phyloP scores from a whole-genome alignment of 2,329 filamentous ascomycete species.

The Fonsecaea nubica region DNA sequence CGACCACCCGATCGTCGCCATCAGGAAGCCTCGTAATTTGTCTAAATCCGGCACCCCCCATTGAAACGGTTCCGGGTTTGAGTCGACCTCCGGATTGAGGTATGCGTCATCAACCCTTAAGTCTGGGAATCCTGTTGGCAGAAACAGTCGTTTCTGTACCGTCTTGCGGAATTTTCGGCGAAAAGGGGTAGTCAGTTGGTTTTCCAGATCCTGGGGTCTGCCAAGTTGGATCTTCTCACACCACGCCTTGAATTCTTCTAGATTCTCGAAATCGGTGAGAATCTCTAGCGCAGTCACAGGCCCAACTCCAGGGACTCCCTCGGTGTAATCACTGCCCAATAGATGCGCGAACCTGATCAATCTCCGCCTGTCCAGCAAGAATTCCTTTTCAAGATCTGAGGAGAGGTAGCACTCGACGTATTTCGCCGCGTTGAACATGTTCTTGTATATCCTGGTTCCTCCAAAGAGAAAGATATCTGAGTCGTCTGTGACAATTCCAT shows the following conservation, averaged over 20 bases:
- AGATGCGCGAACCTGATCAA: constrained; percentile 90
- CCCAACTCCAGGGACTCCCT: constrained; percentile 86
- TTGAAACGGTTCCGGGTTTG: constrained; percentile 77
- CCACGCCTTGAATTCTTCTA: constrained; percentile 85
- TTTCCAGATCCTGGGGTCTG: constrained; percentile 68
- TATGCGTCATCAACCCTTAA: constrained; percentile 82
- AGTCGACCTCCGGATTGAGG: constrained; percentile 82
- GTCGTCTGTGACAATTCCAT: constrained; percentile 97
- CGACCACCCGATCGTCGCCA: constrained; percentile 90
- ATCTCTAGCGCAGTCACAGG: constrained; percentile 96
- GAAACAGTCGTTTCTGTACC: constrained; percentile 77
- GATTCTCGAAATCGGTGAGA: constrained; percentile 78
- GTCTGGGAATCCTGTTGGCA: constrained; percentile 81
- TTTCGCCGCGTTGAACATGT: constrained; percentile 99
- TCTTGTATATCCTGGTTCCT: constrained; percentile 95
- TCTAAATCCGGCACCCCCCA: constrained; percentile 96
- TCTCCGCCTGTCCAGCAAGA: constrained; percentile 82
- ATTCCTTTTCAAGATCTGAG: constrained; percentile 83
- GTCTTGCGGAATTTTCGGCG: constrained; percentile 87
- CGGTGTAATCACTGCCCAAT: constrained; percentile 91
- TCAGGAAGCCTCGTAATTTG: constrained; percentile 80
- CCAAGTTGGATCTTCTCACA: constrained; percentile 71
- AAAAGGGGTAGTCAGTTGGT: constrained; percentile 67
- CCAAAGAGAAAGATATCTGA: constrained; percentile 97
- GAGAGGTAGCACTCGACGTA: constrained; percentile 95